A percentile compares a stretch with the other conserved stretches of the same genome.
These are phyloP conservation scores for Penicillium sp. DNA, from an alignment of 2,329 filamentous ascomycete species.

Conservation along the genomic window DNA sequence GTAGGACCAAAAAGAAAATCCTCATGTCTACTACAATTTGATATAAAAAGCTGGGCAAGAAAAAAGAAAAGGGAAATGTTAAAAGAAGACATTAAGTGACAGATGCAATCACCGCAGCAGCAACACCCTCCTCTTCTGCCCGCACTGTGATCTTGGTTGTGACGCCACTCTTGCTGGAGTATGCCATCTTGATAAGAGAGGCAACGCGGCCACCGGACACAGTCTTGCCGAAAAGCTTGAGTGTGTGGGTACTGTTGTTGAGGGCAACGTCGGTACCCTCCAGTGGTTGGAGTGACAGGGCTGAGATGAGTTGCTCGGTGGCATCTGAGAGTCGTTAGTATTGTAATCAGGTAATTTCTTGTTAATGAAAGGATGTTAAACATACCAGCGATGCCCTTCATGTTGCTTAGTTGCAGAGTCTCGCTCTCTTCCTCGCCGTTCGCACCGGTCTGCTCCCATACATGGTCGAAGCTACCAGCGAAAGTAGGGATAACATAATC, in stretches of 20 bases:
- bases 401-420: conserved; percentile 83
- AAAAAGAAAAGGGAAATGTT: conserved; percentile 27
- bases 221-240: conserved; percentile 96
- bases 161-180: conserved; percentile 87
- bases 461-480: conserved; percentile 90
- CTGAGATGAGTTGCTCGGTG: conserved; percentile 85
- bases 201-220: conserved; percentile 88
- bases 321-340: conserved; percentile 67
- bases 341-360: conserved; percentile 32
- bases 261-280: conserved; percentile 92
- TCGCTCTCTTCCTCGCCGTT: conserved; percentile 88
- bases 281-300: conserved; percentile 87
- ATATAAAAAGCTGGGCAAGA: conserved; percentile 24
- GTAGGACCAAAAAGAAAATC: conserved; percentile 16
- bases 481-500: conserved; percentile 95
- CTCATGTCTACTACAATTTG: conserved; percentile 35
- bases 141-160: conserved; percentile 94
- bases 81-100: conserved; percentile 67
- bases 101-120: conserved; percentile 80
- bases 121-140: conserved; percentile 91
- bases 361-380: conserved; percentile 30
- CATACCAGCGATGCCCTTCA: conserved; percentile 92
- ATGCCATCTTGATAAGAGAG: conserved; percentile 89
- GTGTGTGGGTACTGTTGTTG: conserved; percentile 86
- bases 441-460: conserved; percentile 94